A percentile compares a stretch with the other conserved stretches of the same genome.
Conservation (phyloP, 2,329 filamentous ascomycete species). For the Aureobasidium sp. region DNA sequence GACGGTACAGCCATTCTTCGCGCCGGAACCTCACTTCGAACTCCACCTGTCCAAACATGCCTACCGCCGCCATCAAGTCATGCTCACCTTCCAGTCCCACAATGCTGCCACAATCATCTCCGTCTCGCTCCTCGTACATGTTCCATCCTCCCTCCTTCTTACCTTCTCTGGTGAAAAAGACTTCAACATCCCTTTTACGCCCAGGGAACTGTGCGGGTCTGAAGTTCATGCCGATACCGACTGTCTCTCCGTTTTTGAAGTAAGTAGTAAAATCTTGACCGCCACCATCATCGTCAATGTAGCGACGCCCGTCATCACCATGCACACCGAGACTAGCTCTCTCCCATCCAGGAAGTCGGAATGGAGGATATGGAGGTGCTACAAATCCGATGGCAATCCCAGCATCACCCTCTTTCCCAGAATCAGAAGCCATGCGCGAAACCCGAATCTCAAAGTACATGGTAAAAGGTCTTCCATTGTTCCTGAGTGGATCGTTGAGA, state of each 20-base stretch:
- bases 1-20: constrained; percentile 26
- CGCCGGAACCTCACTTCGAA: constrained; percentile 51
- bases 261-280: constrained; percentile 60
- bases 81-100: constrained; percentile 63
- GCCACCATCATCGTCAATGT: constrained; percentile 68
- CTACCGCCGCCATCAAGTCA: constrained; percentile 50
- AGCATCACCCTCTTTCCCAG: constrained; percentile 37
- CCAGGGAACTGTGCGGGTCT: constrained; percentile 21
- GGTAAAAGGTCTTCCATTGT: constrained; percentile 43
- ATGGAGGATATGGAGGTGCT: constrained; percentile 68
- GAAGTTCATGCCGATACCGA: constrained; percentile 67
- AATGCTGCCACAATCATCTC: constrained; percentile 52
- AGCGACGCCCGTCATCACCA: constrained; percentile 70
- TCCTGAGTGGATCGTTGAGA: constrained; percentile 50
- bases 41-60: constrained; percentile 60
- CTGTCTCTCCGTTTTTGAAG: constrained; percentile 58
- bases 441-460: constrained; percentile 69
- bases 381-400: constrained; percentile 63
- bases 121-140: constrained; percentile 67
- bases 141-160: constrained; percentile 57
- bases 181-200: constrained; percentile 41
- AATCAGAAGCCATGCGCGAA: constrained; percentile 33
- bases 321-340: constrained; percentile 69
- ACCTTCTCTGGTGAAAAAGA: constrained; percentile 68
- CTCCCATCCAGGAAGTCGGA: constrained; percentile 76